Evolutionary conservation across 345 rosid genomes (phyloP).

Genomic region (Brassica rapa): DNA sequence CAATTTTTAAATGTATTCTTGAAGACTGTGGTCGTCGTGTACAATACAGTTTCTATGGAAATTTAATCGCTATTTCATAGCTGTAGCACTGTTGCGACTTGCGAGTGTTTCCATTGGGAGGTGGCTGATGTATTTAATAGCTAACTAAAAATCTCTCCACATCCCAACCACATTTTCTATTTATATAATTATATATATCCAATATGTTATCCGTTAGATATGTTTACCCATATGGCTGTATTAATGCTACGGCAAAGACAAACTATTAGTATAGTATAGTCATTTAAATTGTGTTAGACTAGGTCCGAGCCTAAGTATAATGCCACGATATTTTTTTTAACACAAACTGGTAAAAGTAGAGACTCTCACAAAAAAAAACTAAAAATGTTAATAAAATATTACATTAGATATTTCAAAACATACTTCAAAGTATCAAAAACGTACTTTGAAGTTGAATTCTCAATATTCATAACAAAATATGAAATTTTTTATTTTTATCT

Average conservation of each 20-base stretch:
- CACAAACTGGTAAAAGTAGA: neutral
- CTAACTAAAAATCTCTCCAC: constrained; percentile 5
- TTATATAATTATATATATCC: neutral
- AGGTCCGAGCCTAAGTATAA: neutral
- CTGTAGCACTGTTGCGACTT: constrained; percentile 11
- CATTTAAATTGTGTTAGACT: neutral
- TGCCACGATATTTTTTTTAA: neutral
- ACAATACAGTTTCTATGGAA: neutral
- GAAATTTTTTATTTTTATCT: too few species aligned
- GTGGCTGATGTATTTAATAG: neutral
- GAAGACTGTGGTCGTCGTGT: neutral
- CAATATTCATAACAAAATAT: neutral
- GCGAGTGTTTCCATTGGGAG: neutral
- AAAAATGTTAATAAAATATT: neutral
- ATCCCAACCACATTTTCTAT: neutral
- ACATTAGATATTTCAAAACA: neutral
- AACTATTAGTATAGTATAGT: neutral
- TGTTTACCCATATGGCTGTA: neutral
- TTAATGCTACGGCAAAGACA: neutral
- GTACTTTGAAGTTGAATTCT: neutral
- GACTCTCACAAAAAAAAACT: neutral
- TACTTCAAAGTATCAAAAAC: neutral
- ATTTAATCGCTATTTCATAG: constrained; percentile 8
- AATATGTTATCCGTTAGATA: neutral
- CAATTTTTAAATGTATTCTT: neutral